Evolutionary conservation across 2,329 filamentous ascomycete genomes (phyloP).

Genomic region (Nemania sp.): DNA sequence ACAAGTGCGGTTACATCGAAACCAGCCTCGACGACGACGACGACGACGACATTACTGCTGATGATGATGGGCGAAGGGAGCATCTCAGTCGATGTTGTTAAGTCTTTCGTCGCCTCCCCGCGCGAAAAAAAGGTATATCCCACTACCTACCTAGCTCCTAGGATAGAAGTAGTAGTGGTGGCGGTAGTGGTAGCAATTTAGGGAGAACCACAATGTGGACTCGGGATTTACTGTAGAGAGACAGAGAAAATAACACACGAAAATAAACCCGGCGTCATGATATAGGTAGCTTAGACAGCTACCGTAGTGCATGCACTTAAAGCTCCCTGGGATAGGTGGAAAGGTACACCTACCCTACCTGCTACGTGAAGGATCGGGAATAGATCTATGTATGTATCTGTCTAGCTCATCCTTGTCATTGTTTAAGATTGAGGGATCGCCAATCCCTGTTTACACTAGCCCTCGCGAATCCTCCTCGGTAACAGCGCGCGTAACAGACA

Average conservation of each 20-base stretch:
- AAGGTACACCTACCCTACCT: neutral
- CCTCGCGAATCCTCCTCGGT: no score
- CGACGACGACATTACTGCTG: slow-evolving; percentile 16
- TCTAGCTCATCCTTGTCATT: no score
- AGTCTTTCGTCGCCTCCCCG: neutral
- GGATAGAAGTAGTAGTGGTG: no score
- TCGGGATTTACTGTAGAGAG: no score
- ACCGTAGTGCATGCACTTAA: no score
- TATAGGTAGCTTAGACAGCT: neutral
- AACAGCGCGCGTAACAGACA: no score
- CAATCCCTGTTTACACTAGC: no score
- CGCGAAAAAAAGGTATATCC: neutral
- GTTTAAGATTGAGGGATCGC: no score
- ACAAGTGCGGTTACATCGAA: slow-evolving; percentile 19
- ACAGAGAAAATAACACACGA: neutral
- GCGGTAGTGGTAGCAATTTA: no score
- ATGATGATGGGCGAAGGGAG: no score
- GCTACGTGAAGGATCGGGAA: neutral
- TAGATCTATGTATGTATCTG: neutral
- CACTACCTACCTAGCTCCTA: no score
- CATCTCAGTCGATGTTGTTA: neutral
- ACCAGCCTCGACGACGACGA: slow-evolving; percentile 24
- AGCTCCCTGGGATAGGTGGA: no score
- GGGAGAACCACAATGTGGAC: neutral
- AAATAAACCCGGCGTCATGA: neutral